These are phyloP conservation scores for Adansonia grandidieri DNA, from an alignment of 441 rosid species.

Conservation along the genomic window DNA sequence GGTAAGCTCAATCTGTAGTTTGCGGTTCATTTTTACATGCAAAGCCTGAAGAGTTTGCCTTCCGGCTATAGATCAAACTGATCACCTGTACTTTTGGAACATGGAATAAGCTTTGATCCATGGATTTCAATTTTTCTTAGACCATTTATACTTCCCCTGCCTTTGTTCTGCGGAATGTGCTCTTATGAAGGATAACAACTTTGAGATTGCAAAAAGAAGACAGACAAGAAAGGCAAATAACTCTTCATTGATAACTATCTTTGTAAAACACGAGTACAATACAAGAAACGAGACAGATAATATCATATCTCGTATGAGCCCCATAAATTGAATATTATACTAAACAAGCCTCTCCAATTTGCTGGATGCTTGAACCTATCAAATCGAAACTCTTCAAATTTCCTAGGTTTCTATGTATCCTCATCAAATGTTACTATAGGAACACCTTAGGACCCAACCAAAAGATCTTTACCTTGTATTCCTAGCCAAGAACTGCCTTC, in stretches of 20 bases:
- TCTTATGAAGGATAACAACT: neutral
- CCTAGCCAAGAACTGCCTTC: conserved; percentile 69
- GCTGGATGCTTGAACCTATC: neutral
- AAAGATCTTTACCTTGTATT: conserved; percentile 15
- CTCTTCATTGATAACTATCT: neutral
- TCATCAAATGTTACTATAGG: conserved; percentile 36
- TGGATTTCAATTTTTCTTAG: neutral
- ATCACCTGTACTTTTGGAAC: no score
- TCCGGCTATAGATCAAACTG: no score
- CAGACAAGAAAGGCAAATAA: neutral
- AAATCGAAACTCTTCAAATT: conserved; percentile 5
- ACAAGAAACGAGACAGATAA: neutral
- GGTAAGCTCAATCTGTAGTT: no score
- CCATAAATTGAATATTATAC: neutral
- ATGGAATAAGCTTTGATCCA: neutral
- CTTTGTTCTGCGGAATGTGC: neutral
- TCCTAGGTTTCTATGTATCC: conserved; percentile 35
- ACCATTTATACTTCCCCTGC: neutral
- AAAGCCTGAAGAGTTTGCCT: no score
- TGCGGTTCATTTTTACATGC: no score
- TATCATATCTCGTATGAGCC: neutral
- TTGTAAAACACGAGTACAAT: neutral
- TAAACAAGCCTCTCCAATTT: neutral
- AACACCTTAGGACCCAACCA: conserved; percentile 29
- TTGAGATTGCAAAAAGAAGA: neutral